Percentiles rank a stretch among this genome's conserved stretches.
phyloP scores from a whole-genome alignment of 108 stramenopile genomes.

The Cyclostephanos invisitatus region DNA sequence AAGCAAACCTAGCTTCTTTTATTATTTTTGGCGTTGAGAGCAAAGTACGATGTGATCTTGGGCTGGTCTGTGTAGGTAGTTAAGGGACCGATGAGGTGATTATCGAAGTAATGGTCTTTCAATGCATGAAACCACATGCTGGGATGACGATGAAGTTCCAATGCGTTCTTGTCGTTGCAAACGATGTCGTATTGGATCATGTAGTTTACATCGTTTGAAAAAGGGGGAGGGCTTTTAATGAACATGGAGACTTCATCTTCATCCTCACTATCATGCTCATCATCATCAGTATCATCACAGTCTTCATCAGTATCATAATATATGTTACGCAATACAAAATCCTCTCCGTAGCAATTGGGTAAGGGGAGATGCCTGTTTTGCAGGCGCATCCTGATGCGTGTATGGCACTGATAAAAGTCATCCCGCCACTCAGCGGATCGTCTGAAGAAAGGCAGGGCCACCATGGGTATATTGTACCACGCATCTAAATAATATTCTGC shows the following conservation, averaged over 20 bases:
- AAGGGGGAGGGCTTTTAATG: neutral
- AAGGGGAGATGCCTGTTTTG: neutral
- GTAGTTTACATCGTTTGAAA: neutral
- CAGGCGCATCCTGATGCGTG: neutral
- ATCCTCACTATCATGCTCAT: neutral
- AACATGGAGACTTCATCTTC: neutral
- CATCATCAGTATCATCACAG: too few species aligned
- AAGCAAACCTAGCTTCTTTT: too few species aligned
- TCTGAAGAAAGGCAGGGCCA: slow-evolving; percentile 1
- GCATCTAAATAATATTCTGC: neutral
- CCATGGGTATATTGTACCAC: neutral
- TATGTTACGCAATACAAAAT: neutral
- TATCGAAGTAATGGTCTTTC: too few species aligned
- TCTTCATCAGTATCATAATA: too few species aligned
- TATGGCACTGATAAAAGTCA: neutral
- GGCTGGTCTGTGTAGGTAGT: too few species aligned
- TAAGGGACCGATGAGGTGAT: too few species aligned
- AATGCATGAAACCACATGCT: slow-evolving; percentile 1
- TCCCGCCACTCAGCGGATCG: slow-evolving; percentile 2
- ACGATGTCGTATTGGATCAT: neutral
- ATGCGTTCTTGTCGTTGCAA: neutral
- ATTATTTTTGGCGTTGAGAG: too few species aligned
- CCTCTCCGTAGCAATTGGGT: slow-evolving; percentile 2
- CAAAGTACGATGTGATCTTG: too few species aligned
- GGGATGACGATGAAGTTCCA: neutral